A percentile compares a stretch with the other conserved stretches of the same genome.
Evolutionary conservation across 345 rosid genomes (phyloP).

Genomic region (Jatropha curcas): DNA sequence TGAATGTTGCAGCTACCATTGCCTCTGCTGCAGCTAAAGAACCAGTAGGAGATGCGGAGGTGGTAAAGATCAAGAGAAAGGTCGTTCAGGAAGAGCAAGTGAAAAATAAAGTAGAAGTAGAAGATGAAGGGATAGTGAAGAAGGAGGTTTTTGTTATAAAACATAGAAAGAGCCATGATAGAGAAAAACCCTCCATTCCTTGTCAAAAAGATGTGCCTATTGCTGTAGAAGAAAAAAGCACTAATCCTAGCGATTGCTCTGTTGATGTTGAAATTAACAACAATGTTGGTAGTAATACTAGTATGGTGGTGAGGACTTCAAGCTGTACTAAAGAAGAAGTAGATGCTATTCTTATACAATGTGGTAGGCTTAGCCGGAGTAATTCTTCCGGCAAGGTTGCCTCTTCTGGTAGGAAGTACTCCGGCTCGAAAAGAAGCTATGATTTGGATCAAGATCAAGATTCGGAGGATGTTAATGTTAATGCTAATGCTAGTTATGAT

Average conservation of each 20-base stretch:
- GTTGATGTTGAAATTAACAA: conserved; percentile 23
- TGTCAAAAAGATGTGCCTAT: background rate
- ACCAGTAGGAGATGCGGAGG: conserved; percentile 14
- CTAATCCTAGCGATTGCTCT: background rate
- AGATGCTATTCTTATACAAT: conserved; percentile 88
- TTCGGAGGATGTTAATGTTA: conserved; percentile 21
- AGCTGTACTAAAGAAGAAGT: conserved; percentile 79
- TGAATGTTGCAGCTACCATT: conserved; percentile 2
- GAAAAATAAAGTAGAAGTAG: background rate
- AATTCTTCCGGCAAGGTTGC: conserved; percentile 53
- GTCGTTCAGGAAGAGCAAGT: conserved; percentile 7
- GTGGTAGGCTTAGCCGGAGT: conserved; percentile 87
- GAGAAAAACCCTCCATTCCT: conserved; percentile 34
- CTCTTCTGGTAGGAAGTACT: conserved; percentile 50
- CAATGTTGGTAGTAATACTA: background rate
- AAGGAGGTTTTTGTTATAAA: conserved; percentile 79
- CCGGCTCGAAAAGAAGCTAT: conserved; percentile 92
- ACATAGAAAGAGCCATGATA: conserved; percentile 80
- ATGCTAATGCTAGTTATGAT: conserved; percentile 22
- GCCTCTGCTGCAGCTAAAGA: conserved; percentile 11
- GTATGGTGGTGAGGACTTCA: conserved; percentile 45
- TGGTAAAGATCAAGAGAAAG: background rate
- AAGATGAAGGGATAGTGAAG: conserved; percentile 39
- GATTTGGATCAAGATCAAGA: conserved; percentile 55
- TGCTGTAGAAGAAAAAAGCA: conserved; percentile 5